phyloP scores from a whole-genome alignment of 208 protist species.

The Trypanosomatidae sp. region DNA sequence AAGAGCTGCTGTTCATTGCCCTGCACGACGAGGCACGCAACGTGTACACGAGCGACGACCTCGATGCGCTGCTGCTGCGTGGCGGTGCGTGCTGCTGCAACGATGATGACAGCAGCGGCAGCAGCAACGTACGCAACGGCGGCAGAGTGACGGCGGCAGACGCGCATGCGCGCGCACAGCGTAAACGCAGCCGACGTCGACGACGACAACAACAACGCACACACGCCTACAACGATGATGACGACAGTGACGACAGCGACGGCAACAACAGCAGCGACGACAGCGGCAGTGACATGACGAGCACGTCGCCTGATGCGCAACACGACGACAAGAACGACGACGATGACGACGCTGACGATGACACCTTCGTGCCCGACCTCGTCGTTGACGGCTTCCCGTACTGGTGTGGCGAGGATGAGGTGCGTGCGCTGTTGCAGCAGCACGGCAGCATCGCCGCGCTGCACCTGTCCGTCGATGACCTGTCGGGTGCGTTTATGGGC shows the following conservation, averaged over 20 bases:
- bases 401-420: constrained; percentile 63
- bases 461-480: constrained; percentile 54
- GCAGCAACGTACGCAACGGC: constrained; percentile 3
- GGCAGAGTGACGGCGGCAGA: not conserved
- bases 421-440: constrained; percentile 49
- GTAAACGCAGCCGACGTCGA: too few relatives aligned
- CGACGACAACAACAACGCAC: too few relatives aligned
- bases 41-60: constrained; percentile 36
- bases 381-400: constrained; percentile 74
- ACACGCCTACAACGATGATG: too few relatives aligned
- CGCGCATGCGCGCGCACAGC: not conserved
- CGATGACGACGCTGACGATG: constrained; percentile 6
- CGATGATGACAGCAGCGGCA: not conserved
- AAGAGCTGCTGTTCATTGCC: constrained; percentile 72
- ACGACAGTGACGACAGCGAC: not conserved
- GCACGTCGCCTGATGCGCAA: not conserved
- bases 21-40: constrained; percentile 34
- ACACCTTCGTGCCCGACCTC: constrained; percentile 60
- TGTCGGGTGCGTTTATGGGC: constrained; percentile 63
- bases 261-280: constrained; percentile 7
- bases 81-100: constrained; percentile 4
- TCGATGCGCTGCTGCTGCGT: constrained; percentile 11
- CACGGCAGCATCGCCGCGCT: constrained; percentile 41
- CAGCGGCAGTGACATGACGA: constrained; percentile 2
- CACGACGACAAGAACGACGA: constrained; percentile 2